Evolutionary conservation across 1,139 yeast species (phyloP).

Genomic region (Tardiomyces depauwii): DNA sequence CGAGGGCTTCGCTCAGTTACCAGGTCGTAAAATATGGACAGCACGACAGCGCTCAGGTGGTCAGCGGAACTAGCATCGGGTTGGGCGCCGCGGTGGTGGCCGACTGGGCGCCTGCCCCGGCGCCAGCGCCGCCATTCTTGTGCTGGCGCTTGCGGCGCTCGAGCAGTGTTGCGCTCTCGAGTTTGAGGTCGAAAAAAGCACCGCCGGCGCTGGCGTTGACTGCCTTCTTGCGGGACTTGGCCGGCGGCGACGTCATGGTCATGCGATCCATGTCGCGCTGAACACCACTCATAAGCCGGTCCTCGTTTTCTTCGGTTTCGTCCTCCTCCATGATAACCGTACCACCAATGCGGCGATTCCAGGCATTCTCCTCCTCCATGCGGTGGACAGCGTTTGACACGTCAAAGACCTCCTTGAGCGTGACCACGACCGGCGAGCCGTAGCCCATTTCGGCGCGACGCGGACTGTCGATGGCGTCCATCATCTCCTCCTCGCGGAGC

Average conservation of each 20-base stretch:
- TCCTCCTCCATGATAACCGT: background rate
- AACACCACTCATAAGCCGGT: background rate
- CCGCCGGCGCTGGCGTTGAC: background rate
- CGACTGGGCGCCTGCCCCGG: background rate
- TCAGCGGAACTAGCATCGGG: background rate
- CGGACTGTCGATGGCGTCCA: conserved; percentile 5
- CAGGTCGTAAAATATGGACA: background rate
- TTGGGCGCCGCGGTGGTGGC: background rate
- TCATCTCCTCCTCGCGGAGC: conserved; percentile 3
- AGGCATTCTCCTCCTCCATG: conserved; percentile 72
- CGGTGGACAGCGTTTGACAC: conserved; percentile 91
- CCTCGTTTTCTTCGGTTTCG: background rate
- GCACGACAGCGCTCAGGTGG: background rate
- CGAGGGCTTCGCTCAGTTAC: background rate
- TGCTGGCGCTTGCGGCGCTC: background rate
- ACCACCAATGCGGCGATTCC: conserved; percentile 12
- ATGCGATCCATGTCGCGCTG: background rate
- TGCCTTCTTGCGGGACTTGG: background rate
- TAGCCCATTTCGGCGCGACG: conserved; percentile 11
- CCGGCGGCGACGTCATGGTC: background rate
- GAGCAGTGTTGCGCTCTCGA: background rate
- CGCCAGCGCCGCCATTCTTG: background rate
- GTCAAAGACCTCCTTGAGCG: conserved; percentile 90
- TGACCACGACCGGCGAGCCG: conserved; percentile 85
- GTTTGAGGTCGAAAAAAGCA: background rate